Evolutionary conservation across 140 eudicot genomes (phyloP).

Genomic region (Flaveria floridana): DNA sequence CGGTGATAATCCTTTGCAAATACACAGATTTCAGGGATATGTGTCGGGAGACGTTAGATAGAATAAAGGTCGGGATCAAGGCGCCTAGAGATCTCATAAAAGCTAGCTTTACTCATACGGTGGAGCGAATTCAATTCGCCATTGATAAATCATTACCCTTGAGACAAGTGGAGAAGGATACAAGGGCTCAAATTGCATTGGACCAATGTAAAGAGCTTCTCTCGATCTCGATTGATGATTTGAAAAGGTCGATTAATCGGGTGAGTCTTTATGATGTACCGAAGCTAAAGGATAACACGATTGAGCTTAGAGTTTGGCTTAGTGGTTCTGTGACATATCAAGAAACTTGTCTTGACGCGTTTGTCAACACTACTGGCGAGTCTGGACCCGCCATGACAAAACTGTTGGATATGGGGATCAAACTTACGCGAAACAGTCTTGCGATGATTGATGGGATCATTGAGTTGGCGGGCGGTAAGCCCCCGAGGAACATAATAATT

Average conservation of each 20-base stretch:
- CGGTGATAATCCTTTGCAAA: slow-evolving; percentile 53
- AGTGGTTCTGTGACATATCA: slow-evolving; percentile 57
- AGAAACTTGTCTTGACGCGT: slow-evolving; percentile 59
- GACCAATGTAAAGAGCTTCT: slow-evolving; percentile 51
- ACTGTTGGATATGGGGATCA: slow-evolving; percentile 35
- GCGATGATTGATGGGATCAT: slow-evolving; percentile 39
- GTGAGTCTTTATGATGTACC: slow-evolving; percentile 20
- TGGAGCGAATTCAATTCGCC: slow-evolving; percentile 28
- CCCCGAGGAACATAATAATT: background rate
- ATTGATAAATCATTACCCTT: slow-evolving; percentile 35
- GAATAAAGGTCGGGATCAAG: slow-evolving; percentile 27
- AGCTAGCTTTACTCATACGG: slow-evolving; percentile 29
- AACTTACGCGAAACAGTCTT: slow-evolving; percentile 53
- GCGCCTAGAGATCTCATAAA: slow-evolving; percentile 35
- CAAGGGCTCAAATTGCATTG: slow-evolving; percentile 36
- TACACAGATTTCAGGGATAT: slow-evolving; percentile 54
- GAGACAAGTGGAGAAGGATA: slow-evolving; percentile 34
- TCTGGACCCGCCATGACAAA: slow-evolving; percentile 35
- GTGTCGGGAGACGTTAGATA: slow-evolving; percentile 43
- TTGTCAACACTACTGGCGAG: slow-evolving; percentile 42
- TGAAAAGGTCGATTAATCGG: slow-evolving; percentile 40
- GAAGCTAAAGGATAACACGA: slow-evolving; percentile 30
- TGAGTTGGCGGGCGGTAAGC: slow-evolving; percentile 25
- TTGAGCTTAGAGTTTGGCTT: slow-evolving; percentile 60
- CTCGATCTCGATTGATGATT: slow-evolving; percentile 43